Evolutionary conservation across 371 early-diverging fungal species (phyloP).

Genomic region (Choanephora cucurbitarum): DNA sequence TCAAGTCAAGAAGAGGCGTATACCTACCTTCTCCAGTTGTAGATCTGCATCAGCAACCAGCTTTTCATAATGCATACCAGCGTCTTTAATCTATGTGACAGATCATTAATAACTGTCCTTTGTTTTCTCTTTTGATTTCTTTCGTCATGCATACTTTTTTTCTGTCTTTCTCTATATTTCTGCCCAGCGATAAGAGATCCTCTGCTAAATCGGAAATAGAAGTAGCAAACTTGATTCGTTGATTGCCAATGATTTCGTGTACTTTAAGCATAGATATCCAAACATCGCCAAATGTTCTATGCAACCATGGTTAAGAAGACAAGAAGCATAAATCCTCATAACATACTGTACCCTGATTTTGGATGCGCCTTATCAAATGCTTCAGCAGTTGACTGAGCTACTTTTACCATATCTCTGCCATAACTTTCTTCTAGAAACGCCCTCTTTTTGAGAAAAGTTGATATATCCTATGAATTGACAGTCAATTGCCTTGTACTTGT

Average conservation of each 20-base stretch:
- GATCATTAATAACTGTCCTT: background rate
- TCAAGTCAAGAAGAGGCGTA: background rate
- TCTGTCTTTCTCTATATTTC: slow-evolving; percentile 78
- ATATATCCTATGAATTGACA: slow-evolving; percentile 41
- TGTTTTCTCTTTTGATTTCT: background rate
- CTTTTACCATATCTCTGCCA: slow-evolving; percentile 54
- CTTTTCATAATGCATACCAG: slow-evolving; percentile 70
- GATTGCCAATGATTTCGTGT: slow-evolving; percentile 78
- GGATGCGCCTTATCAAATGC: slow-evolving; percentile 49
- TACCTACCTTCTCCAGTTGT: slow-evolving; percentile 70
- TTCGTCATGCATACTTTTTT: slow-evolving; percentile 63
- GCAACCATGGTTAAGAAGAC: background rate
- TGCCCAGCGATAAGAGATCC: slow-evolving; percentile 65
- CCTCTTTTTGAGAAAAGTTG: slow-evolving; percentile 58
- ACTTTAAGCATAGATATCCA: slow-evolving; percentile 67
- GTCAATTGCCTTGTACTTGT: background rate
- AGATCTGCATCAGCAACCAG: slow-evolving; percentile 69
- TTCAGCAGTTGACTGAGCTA: slow-evolving; percentile 49
- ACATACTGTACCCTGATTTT: slow-evolving; percentile 43
- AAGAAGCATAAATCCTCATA: background rate
- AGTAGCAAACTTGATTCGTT: slow-evolving; percentile 63
- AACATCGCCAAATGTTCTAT: slow-evolving; percentile 63
- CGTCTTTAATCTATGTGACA: slow-evolving; percentile 67
- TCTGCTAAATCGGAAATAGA: slow-evolving; percentile 70
- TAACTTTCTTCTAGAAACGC: slow-evolving; percentile 67